These are phyloP conservation scores for Saccharomyces hybrid DNA, from an alignment of 1,139 yeast species.

Conservation along the genomic window DNA sequence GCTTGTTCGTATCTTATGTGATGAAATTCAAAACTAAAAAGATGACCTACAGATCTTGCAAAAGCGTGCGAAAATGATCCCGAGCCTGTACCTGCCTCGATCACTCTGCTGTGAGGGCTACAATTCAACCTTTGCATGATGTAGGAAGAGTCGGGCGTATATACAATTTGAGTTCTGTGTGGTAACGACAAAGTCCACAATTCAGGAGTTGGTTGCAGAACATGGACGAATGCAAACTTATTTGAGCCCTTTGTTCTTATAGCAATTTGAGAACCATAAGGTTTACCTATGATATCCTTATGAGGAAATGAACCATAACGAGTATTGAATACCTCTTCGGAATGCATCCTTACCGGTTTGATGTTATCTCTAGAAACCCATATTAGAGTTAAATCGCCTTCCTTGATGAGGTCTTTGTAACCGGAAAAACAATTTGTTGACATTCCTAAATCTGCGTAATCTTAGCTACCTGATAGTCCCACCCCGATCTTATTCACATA, in stretches of 20 bases:
- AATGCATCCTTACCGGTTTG: constrained; percentile 60
- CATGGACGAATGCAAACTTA: constrained; percentile 71
- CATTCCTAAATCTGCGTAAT: background rate
- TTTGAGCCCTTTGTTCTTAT: constrained; percentile 51
- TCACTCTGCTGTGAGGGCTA: constrained; percentile 65
- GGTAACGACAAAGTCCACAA: constrained; percentile 92
- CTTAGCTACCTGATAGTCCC: background rate
- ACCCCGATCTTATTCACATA: background rate
- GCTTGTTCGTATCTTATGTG: constrained; percentile 79
- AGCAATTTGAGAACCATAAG: constrained; percentile 80
- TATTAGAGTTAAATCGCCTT: constrained; percentile 79
- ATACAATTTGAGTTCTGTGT: constrained; percentile 95
- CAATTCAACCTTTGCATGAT: constrained; percentile 76
- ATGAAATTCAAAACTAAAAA: constrained; percentile 89
- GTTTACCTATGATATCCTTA: constrained; percentile 68
- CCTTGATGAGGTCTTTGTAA: constrained; percentile 45
- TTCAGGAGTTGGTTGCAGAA: constrained; percentile 89
- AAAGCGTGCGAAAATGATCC: constrained; percentile 93
- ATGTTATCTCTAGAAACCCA: constrained; percentile 76
- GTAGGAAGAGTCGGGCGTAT: constrained; percentile 90
- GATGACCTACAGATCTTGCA: constrained; percentile 72
- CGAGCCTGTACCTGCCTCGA: constrained; percentile 98
- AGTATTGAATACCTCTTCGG: constrained; percentile 63
- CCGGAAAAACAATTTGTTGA: constrained; percentile 13
- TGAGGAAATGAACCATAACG: constrained; percentile 87